phyloP scores from a whole-genome alignment of 108 stramenopile genomes.

The Fistulifera pelliculosa region DNA sequence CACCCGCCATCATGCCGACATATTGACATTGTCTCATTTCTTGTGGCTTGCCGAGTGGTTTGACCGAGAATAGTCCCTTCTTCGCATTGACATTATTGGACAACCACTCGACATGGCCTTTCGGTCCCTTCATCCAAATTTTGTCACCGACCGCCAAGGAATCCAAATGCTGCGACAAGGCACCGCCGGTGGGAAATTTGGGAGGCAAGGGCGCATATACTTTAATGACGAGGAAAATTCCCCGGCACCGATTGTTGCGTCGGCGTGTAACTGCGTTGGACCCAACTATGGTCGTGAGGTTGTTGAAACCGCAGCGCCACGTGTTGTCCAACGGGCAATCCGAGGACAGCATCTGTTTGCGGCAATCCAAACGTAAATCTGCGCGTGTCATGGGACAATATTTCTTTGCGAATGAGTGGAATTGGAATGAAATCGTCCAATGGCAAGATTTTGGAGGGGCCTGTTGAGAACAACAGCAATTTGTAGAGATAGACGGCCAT shows the following conservation, averaged over 20 bases:
- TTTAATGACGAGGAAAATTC: constrained; percentile 88
- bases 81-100: no score
- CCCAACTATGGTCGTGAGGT: constrained; percentile 39
- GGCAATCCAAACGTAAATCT: constrained; percentile 90
- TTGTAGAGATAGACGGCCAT: background rate
- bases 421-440: constrained; percentile 46
- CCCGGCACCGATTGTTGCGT: constrained; percentile 52
- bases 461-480: background rate
- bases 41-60: constrained; percentile 58
- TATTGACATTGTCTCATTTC: constrained; percentile 45
- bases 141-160: constrained; percentile 83
- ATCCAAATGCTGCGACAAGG: constrained; percentile 95
- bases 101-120: constrained; percentile 78
- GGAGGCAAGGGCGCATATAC: constrained; percentile 87
- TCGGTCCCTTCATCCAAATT: constrained; percentile 78
- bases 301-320: constrained; percentile 84
- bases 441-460: constrained; percentile 23
- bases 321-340: constrained; percentile 96
- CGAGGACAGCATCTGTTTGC: constrained; percentile 49
- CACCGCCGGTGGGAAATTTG: constrained; percentile 93
- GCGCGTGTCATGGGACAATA: constrained; percentile 85
- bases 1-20: constrained; percentile 96
- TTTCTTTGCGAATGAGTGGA: constrained; percentile 72
- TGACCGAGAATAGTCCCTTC: constrained; percentile 60
- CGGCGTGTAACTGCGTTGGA: constrained; percentile 87